Conservation (phyloP, 108 stramenopile genomes). For the Skeletonema potamos region DNA sequence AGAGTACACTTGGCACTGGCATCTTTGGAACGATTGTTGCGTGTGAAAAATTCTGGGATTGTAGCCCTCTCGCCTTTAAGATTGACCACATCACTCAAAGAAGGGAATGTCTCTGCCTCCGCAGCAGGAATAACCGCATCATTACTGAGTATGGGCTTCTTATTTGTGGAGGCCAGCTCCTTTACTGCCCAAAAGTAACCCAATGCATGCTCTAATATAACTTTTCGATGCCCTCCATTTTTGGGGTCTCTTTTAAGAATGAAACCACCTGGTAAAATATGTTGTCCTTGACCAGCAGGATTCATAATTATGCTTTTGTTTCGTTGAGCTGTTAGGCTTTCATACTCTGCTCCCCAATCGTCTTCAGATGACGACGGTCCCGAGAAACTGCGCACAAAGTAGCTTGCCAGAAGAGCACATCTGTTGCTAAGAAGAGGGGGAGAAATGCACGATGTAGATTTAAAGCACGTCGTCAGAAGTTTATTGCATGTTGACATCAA, state of each 20-base stretch:
- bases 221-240: slow-evolving; percentile 55
- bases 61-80: slow-evolving; percentile 44
- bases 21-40: slow-evolving; percentile 56
- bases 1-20: slow-evolving; percentile 63
- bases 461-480: background rate
- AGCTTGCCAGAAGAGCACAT: background rate
- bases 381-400: background rate
- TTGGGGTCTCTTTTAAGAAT: slow-evolving; percentile 57
- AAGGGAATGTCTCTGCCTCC: slow-evolving; percentile 72
- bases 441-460: background rate
- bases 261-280: slow-evolving; percentile 68
- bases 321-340: slow-evolving; percentile 16
- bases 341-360: slow-evolving; percentile 34
- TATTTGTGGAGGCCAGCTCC: slow-evolving; percentile 61
- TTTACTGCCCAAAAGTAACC: slow-evolving; percentile 88
- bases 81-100: slow-evolving; percentile 23
- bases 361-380: background rate
- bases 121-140: slow-evolving; percentile 57
- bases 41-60: slow-evolving; percentile 66
- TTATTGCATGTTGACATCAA: background rate
- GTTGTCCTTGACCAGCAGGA: slow-evolving; percentile 54
- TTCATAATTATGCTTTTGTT: slow-evolving; percentile 54
- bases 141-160: slow-evolving; percentile 74
- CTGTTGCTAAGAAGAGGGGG: background rate
- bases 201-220: slow-evolving; percentile 64